Percentiles rank a stretch among this genome's conserved stretches.
Evolutionary conservation across 2,329 filamentous ascomycete genomes (phyloP).

Genomic region (Seiridium cupressi): DNA sequence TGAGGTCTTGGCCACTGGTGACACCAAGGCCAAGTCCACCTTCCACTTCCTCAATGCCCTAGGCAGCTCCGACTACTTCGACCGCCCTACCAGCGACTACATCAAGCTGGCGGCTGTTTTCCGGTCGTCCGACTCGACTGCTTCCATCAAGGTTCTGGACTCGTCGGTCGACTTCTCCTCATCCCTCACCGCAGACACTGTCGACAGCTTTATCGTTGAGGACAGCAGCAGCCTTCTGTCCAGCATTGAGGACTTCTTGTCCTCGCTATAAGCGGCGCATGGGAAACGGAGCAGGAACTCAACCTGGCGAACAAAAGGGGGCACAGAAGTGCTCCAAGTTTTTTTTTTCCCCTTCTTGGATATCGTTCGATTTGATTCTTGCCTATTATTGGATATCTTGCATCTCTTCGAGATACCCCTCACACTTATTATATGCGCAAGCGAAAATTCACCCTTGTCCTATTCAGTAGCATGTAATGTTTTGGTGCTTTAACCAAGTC

Average conservation of each 20-base stretch:
- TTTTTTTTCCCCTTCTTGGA: slow-evolving; percentile 4
- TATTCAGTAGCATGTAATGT: slow-evolving; percentile 3
- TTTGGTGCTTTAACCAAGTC: background rate
- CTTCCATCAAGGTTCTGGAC: slow-evolving; percentile 55
- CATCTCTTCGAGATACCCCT: slow-evolving; percentile 6
- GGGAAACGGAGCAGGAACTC: background rate
- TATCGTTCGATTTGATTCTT: slow-evolving; percentile 7
- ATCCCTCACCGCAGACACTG: slow-evolving; percentile 35
- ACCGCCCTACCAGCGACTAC: slow-evolving; percentile 55
- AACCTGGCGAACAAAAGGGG: background rate
- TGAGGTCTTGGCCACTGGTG: slow-evolving; percentile 66
- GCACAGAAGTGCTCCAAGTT: background rate
- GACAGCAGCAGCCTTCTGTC: slow-evolving; percentile 20
- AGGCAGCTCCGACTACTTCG: slow-evolving; percentile 71
- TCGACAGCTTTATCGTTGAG: slow-evolving; percentile 28
- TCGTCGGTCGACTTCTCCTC: slow-evolving; percentile 37
- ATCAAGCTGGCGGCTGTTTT: slow-evolving; percentile 68
- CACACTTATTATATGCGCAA: slow-evolving; percentile 7
- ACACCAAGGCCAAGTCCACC: slow-evolving; percentile 67
- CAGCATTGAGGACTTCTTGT: slow-evolving; percentile 25
- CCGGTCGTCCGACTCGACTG: slow-evolving; percentile 44
- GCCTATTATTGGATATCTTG: slow-evolving; percentile 13
- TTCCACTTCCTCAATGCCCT: slow-evolving; percentile 63
- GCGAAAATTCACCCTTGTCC: slow-evolving; percentile 5
- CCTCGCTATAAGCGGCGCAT: background rate